Base-by-base conservation (phyloP, 2,329 filamentous ascomycete species). In the Alternaria longipes region DNA sequence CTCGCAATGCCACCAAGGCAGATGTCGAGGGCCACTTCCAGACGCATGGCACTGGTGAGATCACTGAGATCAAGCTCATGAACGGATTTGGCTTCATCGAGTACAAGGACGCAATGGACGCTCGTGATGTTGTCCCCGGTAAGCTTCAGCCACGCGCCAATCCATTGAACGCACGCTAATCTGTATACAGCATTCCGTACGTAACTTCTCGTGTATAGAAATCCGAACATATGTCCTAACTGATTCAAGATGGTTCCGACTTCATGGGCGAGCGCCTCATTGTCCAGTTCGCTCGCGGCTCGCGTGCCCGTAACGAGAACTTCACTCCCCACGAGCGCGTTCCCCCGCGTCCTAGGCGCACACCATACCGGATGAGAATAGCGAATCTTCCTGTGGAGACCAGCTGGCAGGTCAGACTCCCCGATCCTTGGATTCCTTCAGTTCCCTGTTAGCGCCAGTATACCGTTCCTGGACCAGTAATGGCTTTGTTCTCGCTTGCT, bases 41-140 rank as follows among this genome's bases (percentile, higher is more conserved):
- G 80, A 93, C 90, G 77, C 93, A 97, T 89, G 95, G 94, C 79
- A 94, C 93, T 73, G 95, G 95, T 81, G 93, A 97, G 81, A 98
- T 99, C 79, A 95, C 91, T 71, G 95, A 99, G 84, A 94, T 99
- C 84, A 99, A 99, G 86, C 89, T 99, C 67, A 99, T 99, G 95
- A 98, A 97, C 80, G 95, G 95, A 77, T 99, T 99, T 79, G 95
- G 95, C 80, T 99, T 99, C 85, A 97, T 99, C 79, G 95, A 99
- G 82, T 99, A 98, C 83, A 96, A 97, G 82, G 95, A 98, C 84
- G 89, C 93, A 60, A 92, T 97, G 91, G 95, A 99, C 84, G 95
- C 95, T 71, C 91, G 94, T 78, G 95, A 99, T 83, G 94, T 99
- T 68, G 95, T 99, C 76, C 95, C 95, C 82, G 94, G 95, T 97